Evolutionary conservation across 345 rosid genomes (phyloP).

Genomic region (Noccaea caerulescens): DNA sequence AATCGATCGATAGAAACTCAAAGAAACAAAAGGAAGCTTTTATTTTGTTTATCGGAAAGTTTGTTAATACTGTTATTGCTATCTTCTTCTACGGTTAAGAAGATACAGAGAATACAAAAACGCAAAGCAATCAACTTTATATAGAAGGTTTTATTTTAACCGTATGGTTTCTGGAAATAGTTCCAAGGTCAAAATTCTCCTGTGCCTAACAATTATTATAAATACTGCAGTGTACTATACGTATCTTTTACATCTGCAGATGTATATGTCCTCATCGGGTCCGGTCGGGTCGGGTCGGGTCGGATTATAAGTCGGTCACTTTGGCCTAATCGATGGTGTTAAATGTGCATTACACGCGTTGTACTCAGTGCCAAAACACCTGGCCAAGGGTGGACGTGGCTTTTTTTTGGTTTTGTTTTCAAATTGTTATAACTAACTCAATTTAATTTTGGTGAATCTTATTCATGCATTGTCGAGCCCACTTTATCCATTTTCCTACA

Average conservation of each 20-base stretch:
- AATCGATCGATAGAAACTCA: constrained; percentile 1
- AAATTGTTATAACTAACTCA: neutral
- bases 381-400: neutral
- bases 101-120: constrained; percentile 15
- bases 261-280: constrained; percentile 8
- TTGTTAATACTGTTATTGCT: neutral
- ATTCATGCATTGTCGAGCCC: constrained; percentile 24
- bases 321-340: constrained; percentile 38
- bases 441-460: constrained; percentile 5
- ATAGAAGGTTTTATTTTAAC: neutral
- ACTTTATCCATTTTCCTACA: constrained; percentile 21
- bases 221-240: constrained; percentile 31
- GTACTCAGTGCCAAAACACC: constrained; percentile 6
- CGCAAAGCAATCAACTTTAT: constrained; percentile 25
- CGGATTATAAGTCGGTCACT: constrained; percentile 30
- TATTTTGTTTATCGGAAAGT: neutral
- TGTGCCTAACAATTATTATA: constrained; percentile 31
- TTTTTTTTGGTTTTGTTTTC: neutral
- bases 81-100: constrained; percentile 22
- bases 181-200: constrained; percentile 39
- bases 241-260: constrained; percentile 35
- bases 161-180: constrained; percentile 14
- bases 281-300: constrained; percentile 10
- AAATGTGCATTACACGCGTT: constrained; percentile 26
- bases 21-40: constrained; percentile 10